Evolutionary conservation across 2,329 filamentous ascomycete genomes (phyloP).

Genomic region (Aspergillus sergii): DNA sequence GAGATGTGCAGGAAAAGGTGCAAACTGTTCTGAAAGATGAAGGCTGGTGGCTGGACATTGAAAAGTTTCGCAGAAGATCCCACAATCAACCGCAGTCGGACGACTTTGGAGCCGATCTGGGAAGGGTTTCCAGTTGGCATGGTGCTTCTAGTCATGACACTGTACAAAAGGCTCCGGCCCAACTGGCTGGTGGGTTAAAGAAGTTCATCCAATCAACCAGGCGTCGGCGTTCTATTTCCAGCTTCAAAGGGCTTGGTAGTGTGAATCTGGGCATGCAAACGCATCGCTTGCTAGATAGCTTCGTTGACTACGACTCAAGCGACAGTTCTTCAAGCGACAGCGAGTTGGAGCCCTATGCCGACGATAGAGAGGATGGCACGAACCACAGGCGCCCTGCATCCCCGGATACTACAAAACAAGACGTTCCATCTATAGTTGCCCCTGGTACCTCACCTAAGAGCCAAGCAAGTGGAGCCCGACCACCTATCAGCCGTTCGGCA

Average conservation of each 20-base stretch:
- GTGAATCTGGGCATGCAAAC: slow-evolving; percentile 75
- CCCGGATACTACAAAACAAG: slow-evolving; percentile 4
- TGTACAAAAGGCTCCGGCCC: slow-evolving; percentile 43
- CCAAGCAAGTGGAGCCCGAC: slow-evolving; percentile 23
- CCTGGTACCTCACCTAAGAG: slow-evolving; percentile 26
- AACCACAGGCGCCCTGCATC: slow-evolving; percentile 16
- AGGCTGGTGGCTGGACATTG: slow-evolving; percentile 81
- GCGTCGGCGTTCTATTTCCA: slow-evolving; percentile 53
- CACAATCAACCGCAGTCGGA: slow-evolving; percentile 18
- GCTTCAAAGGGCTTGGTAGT: slow-evolving; percentile 54
- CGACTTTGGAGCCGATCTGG: slow-evolving; percentile 36
- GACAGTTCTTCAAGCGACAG: slow-evolving; percentile 48
- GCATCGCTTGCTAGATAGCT: slow-evolving; percentile 67
- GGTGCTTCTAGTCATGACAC: slow-evolving; percentile 56
- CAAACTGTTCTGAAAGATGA: slow-evolving; percentile 69
- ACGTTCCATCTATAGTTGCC: slow-evolving; percentile 31
- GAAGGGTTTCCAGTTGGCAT: slow-evolving; percentile 53
- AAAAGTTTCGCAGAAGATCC: slow-evolving; percentile 45
- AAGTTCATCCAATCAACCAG: slow-evolving; percentile 64
- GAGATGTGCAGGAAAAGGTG: slow-evolving; percentile 62
- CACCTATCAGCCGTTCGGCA: slow-evolving; percentile 31
- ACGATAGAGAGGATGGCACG: slow-evolving; percentile 38
- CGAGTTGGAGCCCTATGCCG: slow-evolving; percentile 44
- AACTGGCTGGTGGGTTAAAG: slow-evolving; percentile 61
- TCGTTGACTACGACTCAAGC: slow-evolving; percentile 55